These are phyloP conservation scores for Lactarius evosmus DNA, from an alignment of 768 basidiomycete species.

Conservation along the genomic window DNA sequence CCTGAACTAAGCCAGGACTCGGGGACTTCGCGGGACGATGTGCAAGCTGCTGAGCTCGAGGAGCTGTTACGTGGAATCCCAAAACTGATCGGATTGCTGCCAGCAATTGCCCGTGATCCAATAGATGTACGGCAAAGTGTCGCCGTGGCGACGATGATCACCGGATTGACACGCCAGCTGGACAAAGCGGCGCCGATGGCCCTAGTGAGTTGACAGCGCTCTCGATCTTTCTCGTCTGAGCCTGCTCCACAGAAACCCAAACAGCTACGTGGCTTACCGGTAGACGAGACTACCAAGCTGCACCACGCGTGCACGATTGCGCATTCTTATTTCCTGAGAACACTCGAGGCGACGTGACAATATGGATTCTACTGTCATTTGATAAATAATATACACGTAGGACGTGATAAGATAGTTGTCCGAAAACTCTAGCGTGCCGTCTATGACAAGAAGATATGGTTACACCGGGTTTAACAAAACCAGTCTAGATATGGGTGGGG, in stretches of 20 bases:
- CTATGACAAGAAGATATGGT: neutral
- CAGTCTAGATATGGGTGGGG: neutral
- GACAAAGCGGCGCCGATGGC: constrained; percentile 58
- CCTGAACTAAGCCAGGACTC: constrained; percentile 46
- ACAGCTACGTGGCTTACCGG: constrained; percentile 18
- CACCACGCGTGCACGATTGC: constrained; percentile 21
- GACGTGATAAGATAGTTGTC: neutral
- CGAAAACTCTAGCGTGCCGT: neutral
- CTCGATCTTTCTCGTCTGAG: constrained; percentile 4
- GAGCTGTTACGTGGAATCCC: constrained; percentile 58
- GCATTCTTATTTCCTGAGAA: constrained; percentile 25
- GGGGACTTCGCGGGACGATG: constrained; percentile 30
- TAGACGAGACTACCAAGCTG: constrained; percentile 25
- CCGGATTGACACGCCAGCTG: constrained; percentile 54
- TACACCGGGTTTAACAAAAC: neutral
- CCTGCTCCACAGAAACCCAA: constrained; percentile 11
- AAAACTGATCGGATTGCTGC: constrained; percentile 61
- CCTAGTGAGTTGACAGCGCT: constrained; percentile 46
- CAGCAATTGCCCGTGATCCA: constrained; percentile 59
- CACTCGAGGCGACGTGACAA: constrained; percentile 20
- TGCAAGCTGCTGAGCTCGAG: constrained; percentile 58
- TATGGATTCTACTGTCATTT: neutral
- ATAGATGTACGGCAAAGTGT: constrained; percentile 63
- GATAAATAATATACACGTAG: constrained; percentile 4
- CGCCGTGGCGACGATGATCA: constrained; percentile 70